Percentiles rank a stretch among this genome's conserved stretches.
Conservation (phyloP, 768 basidiomycete genomes). For the Lactarius tabidus region DNA sequence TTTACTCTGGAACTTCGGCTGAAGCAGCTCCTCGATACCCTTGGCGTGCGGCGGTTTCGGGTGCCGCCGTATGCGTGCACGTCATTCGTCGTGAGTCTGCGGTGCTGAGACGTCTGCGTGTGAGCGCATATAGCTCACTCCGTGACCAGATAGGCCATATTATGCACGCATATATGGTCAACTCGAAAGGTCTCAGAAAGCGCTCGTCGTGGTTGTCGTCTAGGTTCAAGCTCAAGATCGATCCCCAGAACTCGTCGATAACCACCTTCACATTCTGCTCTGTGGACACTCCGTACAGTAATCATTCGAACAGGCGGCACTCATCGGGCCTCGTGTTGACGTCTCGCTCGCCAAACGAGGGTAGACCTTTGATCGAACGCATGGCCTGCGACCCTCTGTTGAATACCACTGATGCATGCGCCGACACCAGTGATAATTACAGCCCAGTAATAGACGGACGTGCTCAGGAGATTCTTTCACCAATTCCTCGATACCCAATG, state of each 20-base stretch:
- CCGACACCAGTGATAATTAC: not conserved
- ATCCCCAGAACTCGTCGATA: conserved; percentile 1
- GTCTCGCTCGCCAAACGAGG: not conserved
- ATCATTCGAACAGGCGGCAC: not conserved
- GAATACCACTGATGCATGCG: not conserved
- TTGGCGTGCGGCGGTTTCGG: not conserved
- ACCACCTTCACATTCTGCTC: not conserved
- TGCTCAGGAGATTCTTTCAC: not conserved
- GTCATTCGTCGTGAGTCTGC: conserved; percentile 13
- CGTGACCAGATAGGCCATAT: conserved; percentile 9
- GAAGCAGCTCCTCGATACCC: not conserved
- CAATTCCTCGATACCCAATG: not conserved
- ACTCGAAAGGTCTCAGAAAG: not conserved
- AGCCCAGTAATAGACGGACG: not conserved
- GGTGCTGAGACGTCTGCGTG: not conserved
- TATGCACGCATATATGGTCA: conserved; percentile 6
- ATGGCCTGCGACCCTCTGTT: not conserved
- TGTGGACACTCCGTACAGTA: not conserved
- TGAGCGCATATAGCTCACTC: not conserved
- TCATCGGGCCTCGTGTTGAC: not conserved
- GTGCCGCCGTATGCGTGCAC: conserved; percentile 17
- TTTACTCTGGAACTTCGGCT: conserved; percentile 2
- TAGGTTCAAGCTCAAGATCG: not conserved
- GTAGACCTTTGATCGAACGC: not conserved
- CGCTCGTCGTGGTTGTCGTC: not conserved